Percentiles rank a stretch among this genome's conserved stretches.
phyloP scores from a whole-genome alignment of 768 basidiomycete species.

The Mycena haematopus region DNA sequence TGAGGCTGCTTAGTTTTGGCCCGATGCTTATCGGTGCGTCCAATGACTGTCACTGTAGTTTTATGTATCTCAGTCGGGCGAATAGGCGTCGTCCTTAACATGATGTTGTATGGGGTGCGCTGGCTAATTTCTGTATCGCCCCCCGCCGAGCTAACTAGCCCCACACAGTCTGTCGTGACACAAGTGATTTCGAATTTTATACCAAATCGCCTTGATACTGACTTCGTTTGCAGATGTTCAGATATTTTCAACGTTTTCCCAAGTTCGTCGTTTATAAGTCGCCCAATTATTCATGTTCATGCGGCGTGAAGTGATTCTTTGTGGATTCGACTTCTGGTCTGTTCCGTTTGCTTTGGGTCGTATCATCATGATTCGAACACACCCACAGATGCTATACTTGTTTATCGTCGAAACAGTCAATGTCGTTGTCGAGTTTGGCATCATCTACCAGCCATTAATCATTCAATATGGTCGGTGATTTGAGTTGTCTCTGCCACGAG shows the following conservation, averaged over 20 bases:
- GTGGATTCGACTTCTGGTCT: slow-evolving; percentile 12
- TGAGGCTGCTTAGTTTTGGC: slow-evolving; percentile 11
- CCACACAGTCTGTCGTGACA: slow-evolving; percentile 1
- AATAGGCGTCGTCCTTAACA: slow-evolving; percentile 20
- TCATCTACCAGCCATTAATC: slow-evolving; percentile 23
- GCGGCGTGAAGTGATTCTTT: slow-evolving; percentile 1
- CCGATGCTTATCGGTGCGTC: slow-evolving; percentile 23
- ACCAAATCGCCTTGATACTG: neutral
- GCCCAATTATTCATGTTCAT: neutral
- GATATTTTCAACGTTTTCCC: neutral
- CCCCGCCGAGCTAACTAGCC: neutral
- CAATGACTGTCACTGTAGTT: neutral
- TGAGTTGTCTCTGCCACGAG: neutral
- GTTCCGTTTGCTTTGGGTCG: neutral
- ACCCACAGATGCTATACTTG: slow-evolving; percentile 27
- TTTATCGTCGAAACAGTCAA: slow-evolving; percentile 17
- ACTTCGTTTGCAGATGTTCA: slow-evolving; percentile 2
- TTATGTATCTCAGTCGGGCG: neutral
- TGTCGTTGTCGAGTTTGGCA: slow-evolving; percentile 17
- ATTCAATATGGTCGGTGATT: slow-evolving; percentile 14
- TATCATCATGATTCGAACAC: neutral
- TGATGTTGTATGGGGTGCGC: slow-evolving; percentile 23
- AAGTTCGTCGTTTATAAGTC: neutral
- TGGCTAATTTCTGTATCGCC: neutral
- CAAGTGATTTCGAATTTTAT: slow-evolving; percentile 3